These are phyloP conservation scores for Catunica adiposa DNA, from an alignment of 2,329 filamentous ascomycete genomes.

Conservation along the genomic window DNA sequence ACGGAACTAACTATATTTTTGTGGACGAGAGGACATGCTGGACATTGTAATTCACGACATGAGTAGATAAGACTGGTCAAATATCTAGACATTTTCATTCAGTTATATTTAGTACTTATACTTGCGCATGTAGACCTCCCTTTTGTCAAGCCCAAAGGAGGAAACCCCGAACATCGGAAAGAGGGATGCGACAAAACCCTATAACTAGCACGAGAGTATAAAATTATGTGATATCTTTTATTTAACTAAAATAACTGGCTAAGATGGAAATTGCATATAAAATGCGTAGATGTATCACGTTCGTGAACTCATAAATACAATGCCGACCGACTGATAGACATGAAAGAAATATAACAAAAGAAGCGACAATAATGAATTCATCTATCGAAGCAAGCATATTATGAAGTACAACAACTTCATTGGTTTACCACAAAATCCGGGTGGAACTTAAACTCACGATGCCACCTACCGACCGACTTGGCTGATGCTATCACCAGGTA, in stretches of 20 bases:
- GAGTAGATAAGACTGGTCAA: too few relatives aligned
- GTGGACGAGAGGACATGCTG: too few relatives aligned
- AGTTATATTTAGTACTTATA: too few relatives aligned
- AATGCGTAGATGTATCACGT: too few relatives aligned
- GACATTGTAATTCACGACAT: too few relatives aligned
- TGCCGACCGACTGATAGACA: not conserved
- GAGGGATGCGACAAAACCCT: not conserved
- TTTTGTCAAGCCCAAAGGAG: too few relatives aligned
- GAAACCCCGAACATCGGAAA: too few relatives aligned
- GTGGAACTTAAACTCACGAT: not conserved
- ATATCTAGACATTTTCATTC: too few relatives aligned
- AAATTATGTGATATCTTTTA: not conserved
- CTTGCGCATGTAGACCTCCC: too few relatives aligned
- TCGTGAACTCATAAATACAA: not conserved
- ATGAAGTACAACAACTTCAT: not conserved
- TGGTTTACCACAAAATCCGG: not conserved
- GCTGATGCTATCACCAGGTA: constrained; percentile 45
- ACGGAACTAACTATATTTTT: too few relatives aligned
- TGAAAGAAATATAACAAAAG: too few relatives aligned
- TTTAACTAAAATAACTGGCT: not conserved
- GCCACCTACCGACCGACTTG: constrained; percentile 30
- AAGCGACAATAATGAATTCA: too few relatives aligned
- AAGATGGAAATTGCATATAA: not conserved
- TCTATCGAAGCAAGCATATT: not conserved
- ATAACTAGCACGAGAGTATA: not conserved